Evolutionary conservation across 1,139 yeast genomes (phyloP), one percentile per base, ranked within the genome.

Genomic region (Insectozyma bohioensis): DNA sequence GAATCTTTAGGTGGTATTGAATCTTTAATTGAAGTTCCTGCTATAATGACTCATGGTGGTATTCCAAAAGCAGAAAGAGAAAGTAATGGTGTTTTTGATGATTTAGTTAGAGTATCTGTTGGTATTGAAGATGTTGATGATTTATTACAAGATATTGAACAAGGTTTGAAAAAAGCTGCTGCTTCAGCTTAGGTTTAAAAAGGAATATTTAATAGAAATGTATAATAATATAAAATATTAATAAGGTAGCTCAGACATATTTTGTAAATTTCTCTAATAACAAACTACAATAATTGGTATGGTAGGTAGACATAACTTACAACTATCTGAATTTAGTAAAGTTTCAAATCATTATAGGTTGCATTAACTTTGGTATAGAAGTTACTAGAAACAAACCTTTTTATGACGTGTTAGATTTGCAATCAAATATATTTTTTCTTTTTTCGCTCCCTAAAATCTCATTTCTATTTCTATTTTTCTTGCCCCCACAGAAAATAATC

Each of bases 41-140:
- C 95, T 37, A 79, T 81, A 36, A 86, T 86, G 95, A 86, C 95
- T 48, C 95, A 86, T 53, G 94, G 94, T 37, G 95, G 95, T 56
- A 85, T 87, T 60, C 90, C 95, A 53, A 72, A 74, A 60, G 86
- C 69, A 36, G 81, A 78, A 52, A 80, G 95, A 63, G 94, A 84
- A 61, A 74, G 79, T 33, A 75, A 81, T 39, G 95, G 95, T 46
- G 94, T 87, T 30, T 83, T 54, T 50, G 95, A 86, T 51, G 88
- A 85, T 63, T 73, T 87, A 61, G 72, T 86, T 49, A 80, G 95
- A 70, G 68, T 86, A 41, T 78, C 87, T 42, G 92, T 86, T 39
- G 95, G 95, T 66, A 83, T 86, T 47, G 95, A 87, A 67, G 95
- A 85, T 49, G 65, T 77, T 41, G 85, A 80, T 23, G 95, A 86